Percentiles rank a stretch among this genome's conserved stretches.
Evolutionary conservation across 192 early-diverging fungal species (phyloP).

Genomic region (Lunasporangiospora selenospora): DNA sequence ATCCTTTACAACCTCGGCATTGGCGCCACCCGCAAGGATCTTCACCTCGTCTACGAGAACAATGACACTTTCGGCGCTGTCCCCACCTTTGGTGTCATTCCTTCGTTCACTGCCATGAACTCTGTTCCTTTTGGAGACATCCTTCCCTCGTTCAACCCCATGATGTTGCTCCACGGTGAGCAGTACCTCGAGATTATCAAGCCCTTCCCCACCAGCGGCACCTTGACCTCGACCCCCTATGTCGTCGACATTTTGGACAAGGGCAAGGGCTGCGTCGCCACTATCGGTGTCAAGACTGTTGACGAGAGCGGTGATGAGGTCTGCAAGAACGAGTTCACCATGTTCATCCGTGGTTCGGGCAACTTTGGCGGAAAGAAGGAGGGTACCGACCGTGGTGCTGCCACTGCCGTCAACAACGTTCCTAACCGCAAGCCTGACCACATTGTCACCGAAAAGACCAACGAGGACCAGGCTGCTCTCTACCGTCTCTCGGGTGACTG

Average conservation of each 20-base stretch:
- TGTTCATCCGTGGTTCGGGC: slow-evolving; percentile 94
- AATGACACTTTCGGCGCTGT: slow-evolving; percentile 81
- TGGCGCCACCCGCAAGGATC: slow-evolving; percentile 86
- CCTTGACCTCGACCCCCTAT: slow-evolving; percentile 74
- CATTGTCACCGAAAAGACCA: slow-evolving; percentile 84
- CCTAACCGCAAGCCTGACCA: slow-evolving; percentile 89
- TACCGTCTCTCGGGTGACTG: slow-evolving; percentile 96
- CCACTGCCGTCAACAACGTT: slow-evolving; percentile 79
- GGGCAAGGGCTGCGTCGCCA: slow-evolving; percentile 89
- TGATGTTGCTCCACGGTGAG: slow-evolving; percentile 99
- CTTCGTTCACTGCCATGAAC: slow-evolving; percentile 75
- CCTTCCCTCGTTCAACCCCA: slow-evolving; percentile 83
- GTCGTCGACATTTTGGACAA: slow-evolving; percentile 97
- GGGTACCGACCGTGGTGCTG: slow-evolving; percentile 73
- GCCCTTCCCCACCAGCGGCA: slow-evolving; percentile 86
- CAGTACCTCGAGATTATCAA: slow-evolving; percentile 92
- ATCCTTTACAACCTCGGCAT: slow-evolving; percentile 96
- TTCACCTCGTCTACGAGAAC: slow-evolving; percentile 94
- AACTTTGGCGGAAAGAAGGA: slow-evolving; percentile 86
- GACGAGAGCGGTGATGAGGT: slow-evolving; percentile 80
- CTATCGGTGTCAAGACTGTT: slow-evolving; percentile 81
- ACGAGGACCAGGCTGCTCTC: slow-evolving; percentile 91
- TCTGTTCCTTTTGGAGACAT: slow-evolving; percentile 74
- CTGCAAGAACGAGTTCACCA: slow-evolving; percentile 87
- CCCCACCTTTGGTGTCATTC: slow-evolving; percentile 93